Base-by-base conservation (phyloP, 2,329 filamentous ascomycete genomes). In the Fusarium sororula region DNA sequence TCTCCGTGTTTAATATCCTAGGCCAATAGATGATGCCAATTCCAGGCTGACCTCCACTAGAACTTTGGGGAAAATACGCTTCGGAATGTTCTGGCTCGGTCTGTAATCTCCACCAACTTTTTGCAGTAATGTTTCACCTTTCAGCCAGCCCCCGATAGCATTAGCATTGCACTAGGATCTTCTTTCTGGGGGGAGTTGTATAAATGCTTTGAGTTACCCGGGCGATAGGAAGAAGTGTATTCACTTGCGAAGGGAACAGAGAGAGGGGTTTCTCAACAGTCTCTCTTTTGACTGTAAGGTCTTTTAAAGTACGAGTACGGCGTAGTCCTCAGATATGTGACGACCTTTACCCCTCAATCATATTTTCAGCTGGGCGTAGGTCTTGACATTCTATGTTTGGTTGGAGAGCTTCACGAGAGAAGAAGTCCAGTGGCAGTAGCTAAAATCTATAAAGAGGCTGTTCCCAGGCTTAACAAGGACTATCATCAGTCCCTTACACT, bases 121-220 rank as follows among this genome's bases (percentile, higher is more conserved):
- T n/a, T 22, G 9, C 5, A 8, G 8, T 6, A 3, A n/a, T 61
- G 58, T 61, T 55, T 61, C 47, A 54, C 18, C 47, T 14, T 42
- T 55, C 58, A 61, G 58, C 47, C 24, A 61, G 47, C 57, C 57
- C 8, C 24, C 17, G 5, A 24, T 39, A 24, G 17, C 5, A 10
- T 57, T 47, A 18, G 55, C 10, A 32, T 11, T 22, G 2, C 24
- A 26, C 9, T 2, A 13, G 17, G 15, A 15, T 1, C 8, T n/a
- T 15, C 7, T 20, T 6, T 24, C 6, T 3, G 11, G 17, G 8
- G 3, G 3, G 3, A 0, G 0, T 2, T 32, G 8, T 18, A 30
- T 24, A 26, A 26, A 17, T 38, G 2, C 4, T 7, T 38, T 5
- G 1, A 14, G 57, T 60, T 53, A 8, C 45, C n/a, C 0, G 9